phyloP scores from a whole-genome alignment of 139 green algal species.

The Zygnema circumcarinatum region DNA sequence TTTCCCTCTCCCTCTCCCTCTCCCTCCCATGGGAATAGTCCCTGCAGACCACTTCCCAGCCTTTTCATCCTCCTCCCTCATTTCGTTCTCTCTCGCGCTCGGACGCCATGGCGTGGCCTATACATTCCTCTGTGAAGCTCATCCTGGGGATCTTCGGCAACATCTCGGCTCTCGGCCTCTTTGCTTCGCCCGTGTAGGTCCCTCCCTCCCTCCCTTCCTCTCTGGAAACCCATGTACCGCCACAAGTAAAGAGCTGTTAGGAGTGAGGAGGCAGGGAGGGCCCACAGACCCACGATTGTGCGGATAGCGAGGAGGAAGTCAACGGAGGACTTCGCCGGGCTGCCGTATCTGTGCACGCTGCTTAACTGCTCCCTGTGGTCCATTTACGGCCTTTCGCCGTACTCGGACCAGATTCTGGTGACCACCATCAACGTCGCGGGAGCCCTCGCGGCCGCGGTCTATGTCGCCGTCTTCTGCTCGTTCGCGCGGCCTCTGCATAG shows the following conservation, averaged over 20 bases:
- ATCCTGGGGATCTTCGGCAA: conserved; percentile 31
- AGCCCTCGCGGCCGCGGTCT: not conserved
- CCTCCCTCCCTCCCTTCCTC: not conserved
- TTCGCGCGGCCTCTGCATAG: not conserved
- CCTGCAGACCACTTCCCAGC: no score
- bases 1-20: no score
- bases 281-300: conserved; percentile 26
- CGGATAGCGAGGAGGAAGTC: conserved; percentile 4
- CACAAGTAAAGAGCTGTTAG: not conserved
- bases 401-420: conserved; percentile 23
- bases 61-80: no score
- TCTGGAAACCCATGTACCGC: not conserved
- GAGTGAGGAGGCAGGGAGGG: no score
- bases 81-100: no score
- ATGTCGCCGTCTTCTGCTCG: conserved; percentile 36
- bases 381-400: conserved; percentile 46
- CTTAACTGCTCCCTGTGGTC: conserved; percentile 58
- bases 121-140: conserved; percentile 32
- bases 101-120: conserved; percentile 25
- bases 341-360: conserved; percentile 49
- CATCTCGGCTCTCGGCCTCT: conserved; percentile 24
- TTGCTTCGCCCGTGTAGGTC: conserved; percentile 25
- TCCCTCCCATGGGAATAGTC: no score
- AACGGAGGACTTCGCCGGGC: conserved; percentile 37
- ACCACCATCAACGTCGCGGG: conserved; percentile 46